phyloP scores from a whole-genome alignment of 2,329 filamentous ascomycete species.

The Ophiostoma ulmi region DNA sequence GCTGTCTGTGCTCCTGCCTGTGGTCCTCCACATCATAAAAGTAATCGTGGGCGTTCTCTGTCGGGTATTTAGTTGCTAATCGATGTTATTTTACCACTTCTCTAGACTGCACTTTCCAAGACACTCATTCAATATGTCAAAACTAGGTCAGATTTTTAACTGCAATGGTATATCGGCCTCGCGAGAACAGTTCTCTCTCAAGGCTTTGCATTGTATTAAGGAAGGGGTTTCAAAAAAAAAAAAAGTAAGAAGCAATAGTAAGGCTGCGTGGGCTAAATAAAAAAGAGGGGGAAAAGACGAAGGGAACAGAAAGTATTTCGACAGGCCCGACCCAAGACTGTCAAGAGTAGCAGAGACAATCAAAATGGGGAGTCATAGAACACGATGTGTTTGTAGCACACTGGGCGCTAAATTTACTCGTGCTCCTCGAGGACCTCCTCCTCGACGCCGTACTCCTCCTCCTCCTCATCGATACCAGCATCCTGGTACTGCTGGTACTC shows the following conservation, averaged over 20 bases:
- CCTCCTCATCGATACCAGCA: constrained; percentile 91
- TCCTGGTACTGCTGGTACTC: constrained; percentile 99
- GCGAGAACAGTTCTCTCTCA: constrained; percentile 12
- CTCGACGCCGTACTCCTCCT: constrained; percentile 94
- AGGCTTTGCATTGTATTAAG: constrained; percentile 11
- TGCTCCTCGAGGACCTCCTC: constrained; percentile 65
- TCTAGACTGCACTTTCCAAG: too few species aligned
- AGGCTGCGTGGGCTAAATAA: constrained; percentile 25
- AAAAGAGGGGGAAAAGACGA: constrained; percentile 21
- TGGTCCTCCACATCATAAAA: background rate
- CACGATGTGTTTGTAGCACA: constrained; percentile 3
- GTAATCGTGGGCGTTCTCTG: background rate
- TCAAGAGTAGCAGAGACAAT: background rate
- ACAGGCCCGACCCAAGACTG: background rate
- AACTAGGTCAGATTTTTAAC: background rate
- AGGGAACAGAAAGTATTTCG: constrained; percentile 19
- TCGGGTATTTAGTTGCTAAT: background rate
- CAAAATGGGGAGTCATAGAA: background rate
- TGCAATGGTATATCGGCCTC: constrained; percentile 21
- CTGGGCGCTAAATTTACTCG: constrained; percentile 15
- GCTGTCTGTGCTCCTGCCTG: background rate
- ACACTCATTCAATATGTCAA: too few species aligned
- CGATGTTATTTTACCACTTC: background rate
- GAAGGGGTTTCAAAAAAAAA: constrained; percentile 2
- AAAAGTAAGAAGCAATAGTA: constrained; percentile 19